Base-by-base conservation (phyloP, 257 asterid species). In the Linderniella brevidens region DNA sequence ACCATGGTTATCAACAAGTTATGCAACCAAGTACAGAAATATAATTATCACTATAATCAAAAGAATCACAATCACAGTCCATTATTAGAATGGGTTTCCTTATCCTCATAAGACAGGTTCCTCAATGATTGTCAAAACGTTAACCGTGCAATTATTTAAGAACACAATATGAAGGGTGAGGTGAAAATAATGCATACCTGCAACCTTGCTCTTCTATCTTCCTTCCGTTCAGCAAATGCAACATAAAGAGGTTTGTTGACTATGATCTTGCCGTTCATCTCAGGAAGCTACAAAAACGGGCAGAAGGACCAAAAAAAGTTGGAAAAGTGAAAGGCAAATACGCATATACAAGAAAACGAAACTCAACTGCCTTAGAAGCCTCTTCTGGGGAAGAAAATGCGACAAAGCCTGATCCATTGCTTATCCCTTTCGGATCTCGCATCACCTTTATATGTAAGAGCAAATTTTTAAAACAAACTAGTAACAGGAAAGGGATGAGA, bases 361-460 rank as follows among this genome's bases (percentile, higher is more conserved):
- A 13, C 9, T 29, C 4, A 12, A 36, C 66, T 42, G 75, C 75
- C 71, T 54, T 59, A 9, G 83, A 60, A 46, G 86, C 77, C 58
- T 78, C 93, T 32, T 75, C 70, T 9, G 54, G 49, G 0, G 77
- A 59, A 17, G 90, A 64, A 62, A 73, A 78, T 17, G 80, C 73
- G 55, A 82, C 80, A 58, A 78, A 82, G 14, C 80, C 93, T 12
- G 77, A 73, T 3, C 90, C 90, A 47, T 56, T 67, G 78, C 81
- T 73, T 18, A 63, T 49, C 17, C 93, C 90, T 37, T 52, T 71
- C 19, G 64, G 57, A 54, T 75, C 78, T 41, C 64, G 45, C 70
- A 68, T 66, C 36, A 82, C 77, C 93, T 81, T 25, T 25, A 25
- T 25, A 6, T 25, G 32, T 25, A 25, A 25, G 32, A 25, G 32